These are phyloP conservation scores for Spiraea crenata DNA, from an alignment of 331 rosid species.

Conservation along the genomic window DNA sequence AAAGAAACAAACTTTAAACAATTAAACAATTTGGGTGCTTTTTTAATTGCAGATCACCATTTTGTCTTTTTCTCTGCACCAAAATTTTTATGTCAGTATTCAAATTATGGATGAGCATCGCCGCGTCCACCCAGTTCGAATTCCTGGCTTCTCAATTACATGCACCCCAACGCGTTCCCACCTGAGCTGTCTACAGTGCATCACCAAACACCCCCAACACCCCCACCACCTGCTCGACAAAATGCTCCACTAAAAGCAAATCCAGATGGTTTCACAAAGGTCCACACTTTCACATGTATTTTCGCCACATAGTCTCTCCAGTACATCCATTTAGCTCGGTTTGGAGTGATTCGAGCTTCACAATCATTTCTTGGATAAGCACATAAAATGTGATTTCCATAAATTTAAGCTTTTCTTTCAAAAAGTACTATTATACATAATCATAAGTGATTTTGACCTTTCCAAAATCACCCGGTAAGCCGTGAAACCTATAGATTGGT, in stretches of 20 bases:
- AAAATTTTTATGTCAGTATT: not conserved
- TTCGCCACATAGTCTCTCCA: not conserved
- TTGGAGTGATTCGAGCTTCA: no score
- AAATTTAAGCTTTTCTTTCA: no score
- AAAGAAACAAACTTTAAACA: no score
- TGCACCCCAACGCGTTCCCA: constrained; percentile 30
- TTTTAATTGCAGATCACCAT: not conserved
- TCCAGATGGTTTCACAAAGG: not conserved
- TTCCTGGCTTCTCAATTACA: constrained; percentile 15
- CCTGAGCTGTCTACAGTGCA: constrained; percentile 5
- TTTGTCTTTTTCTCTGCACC: not conserved
- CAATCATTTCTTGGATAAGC: no score
- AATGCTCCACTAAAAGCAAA: not conserved
- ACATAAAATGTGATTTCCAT: no score
- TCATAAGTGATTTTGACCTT: no score
- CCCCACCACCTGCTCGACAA: not conserved
- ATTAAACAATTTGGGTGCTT: not conserved
- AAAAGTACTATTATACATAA: no score
- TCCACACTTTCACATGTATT: not conserved
- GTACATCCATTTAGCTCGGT: not conserved
- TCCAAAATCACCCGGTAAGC: no score
- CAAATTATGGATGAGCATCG: constrained; percentile 16
- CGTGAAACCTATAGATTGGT: not conserved
- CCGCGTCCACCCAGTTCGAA: constrained; percentile 22
- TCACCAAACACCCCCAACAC: not conserved